Evolutionary conservation across 179 eudicot species (phyloP).

Genomic region (Dionaea muscipula): DNA sequence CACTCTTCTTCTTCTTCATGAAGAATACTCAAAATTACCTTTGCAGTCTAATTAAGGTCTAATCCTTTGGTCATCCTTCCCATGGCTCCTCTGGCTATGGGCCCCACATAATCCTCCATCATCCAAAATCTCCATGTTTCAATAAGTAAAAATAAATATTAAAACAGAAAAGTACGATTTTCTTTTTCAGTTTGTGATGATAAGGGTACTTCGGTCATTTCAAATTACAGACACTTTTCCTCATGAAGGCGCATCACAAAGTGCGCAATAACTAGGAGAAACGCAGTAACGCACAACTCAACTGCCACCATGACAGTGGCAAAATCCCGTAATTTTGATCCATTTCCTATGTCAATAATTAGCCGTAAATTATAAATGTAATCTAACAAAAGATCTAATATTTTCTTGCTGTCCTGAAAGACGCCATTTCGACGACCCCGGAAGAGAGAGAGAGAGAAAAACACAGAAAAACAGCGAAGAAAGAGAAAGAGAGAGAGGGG

Average conservation of each 20-base stretch:
- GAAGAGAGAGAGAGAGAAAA: slow-evolving; percentile 15
- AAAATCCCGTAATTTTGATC: slow-evolving; percentile 12
- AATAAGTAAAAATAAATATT: too few relatives aligned
- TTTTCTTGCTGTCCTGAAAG: slow-evolving; percentile 26
- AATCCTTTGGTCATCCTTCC: too few relatives aligned
- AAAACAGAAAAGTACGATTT: too few relatives aligned
- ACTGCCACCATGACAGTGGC: slow-evolving; percentile 10
- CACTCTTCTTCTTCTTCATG: too few relatives aligned
- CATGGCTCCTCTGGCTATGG: too few relatives aligned
- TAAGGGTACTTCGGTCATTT: slow-evolving; percentile 18
- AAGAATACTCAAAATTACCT: too few relatives aligned
- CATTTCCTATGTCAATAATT: background rate
- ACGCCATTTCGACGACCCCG: slow-evolving; percentile 33
- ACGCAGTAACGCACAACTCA: too few relatives aligned
- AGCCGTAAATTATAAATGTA: background rate
- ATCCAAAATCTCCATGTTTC: too few relatives aligned
- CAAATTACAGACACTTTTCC: background rate
- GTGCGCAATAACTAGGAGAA: slow-evolving; percentile 2
- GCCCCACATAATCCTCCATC: too few relatives aligned
- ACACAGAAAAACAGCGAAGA: slow-evolving; percentile 5
- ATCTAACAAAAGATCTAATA: slow-evolving; percentile 31
- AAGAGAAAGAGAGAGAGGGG: slow-evolving; percentile 19
- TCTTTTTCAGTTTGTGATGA: too few relatives aligned
- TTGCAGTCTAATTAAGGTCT: too few relatives aligned
- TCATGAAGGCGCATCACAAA: background rate